Base-by-base conservation (phyloP, 1,139 yeast species). In the Wickerhamomyces sp. region DNA sequence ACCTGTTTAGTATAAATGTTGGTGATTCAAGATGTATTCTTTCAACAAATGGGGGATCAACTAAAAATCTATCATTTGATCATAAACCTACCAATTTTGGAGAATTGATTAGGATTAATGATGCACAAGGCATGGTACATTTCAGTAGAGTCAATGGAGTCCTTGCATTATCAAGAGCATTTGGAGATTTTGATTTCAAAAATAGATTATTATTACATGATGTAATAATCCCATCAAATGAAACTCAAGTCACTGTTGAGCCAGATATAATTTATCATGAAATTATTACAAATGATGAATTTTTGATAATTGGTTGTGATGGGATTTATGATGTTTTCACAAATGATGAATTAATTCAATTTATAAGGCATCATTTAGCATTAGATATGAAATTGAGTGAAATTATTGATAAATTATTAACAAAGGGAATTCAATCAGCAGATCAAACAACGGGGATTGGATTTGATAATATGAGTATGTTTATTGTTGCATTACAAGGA, bases 251-350 rank as follows among this genome's bases (percentile, higher is more conserved):
- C 10, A 81, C 84, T 1, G 87, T 76, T 7, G 90, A 83, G 52
- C 93, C 93, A 0, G 93, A 84, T 49, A 66, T 82, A 6, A 59
- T 84, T 42, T 70, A 77, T 39, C 85, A 81, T 57, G 59, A 55
- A 44, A 47, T 69, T 7, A 76, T 76, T 51, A 60, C 69, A 45
- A 56, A 65, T n/a, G 89, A 87, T 35, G 90, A 84, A 56, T 84
- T 84, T 55, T 56, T 83, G 23, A 75, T 84, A 1, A 58, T 83
- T 42, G 91, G 90, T 0, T 84, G 93, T 57, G 93, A 84, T 64
- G 93, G 93, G 26, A 78, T 84, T 33, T 84, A 90, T 91, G 93
- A 84, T 60, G 82, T 89, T 52, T 84, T 79, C 63, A 78, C 77
- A 45, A 81, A 82, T 52, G 72, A 69, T 42, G 77, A 79, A 44